A percentile compares a stretch with the other conserved stretches of the same genome.
Conservation (phyloP, 2,329 filamentous ascomycete species). For the Neurospora sp. region DNA sequence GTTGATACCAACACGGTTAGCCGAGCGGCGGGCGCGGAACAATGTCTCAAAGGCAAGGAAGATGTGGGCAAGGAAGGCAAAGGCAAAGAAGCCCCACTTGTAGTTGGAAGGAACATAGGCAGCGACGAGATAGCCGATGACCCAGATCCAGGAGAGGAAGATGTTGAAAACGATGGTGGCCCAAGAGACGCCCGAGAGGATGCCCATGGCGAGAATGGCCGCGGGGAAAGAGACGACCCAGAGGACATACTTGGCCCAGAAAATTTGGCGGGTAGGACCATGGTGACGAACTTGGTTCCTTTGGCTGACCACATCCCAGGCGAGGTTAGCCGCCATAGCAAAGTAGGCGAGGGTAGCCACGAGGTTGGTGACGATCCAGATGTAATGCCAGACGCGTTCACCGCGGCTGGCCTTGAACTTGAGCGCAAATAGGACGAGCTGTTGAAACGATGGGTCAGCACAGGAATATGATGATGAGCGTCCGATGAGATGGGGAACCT, state of each 20-base stretch:
- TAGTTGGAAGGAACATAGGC: conserved; percentile 40
- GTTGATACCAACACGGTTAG: conserved; percentile 30
- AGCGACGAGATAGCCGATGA: conserved; percentile 38
- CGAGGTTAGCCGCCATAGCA: conserved; percentile 42
- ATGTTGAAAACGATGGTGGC: conserved; percentile 43
- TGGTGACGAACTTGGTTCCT: conserved; percentile 22
- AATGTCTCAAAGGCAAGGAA: conserved; percentile 37
- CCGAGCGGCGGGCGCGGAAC: conserved; percentile 26
- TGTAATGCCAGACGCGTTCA: conserved; percentile 48
- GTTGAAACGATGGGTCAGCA: neutral
- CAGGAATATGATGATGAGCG: neutral
- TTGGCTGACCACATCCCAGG: conserved; percentile 30
- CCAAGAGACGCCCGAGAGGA: conserved; percentile 45
- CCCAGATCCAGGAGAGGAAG: conserved; percentile 40
- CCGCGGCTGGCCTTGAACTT: conserved; percentile 33
- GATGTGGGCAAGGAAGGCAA: conserved; percentile 38
- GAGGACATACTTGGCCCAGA: conserved; percentile 46
- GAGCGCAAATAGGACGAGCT: conserved; percentile 32
- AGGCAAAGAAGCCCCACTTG: conserved; percentile 49
- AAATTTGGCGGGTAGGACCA: conserved; percentile 36
- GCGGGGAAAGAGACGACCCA: conserved; percentile 43
- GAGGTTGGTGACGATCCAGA: conserved; percentile 39
- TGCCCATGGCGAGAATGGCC: conserved; percentile 35
- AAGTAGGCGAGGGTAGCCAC: conserved; percentile 42
- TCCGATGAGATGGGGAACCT: conserved; percentile 12